These are phyloP conservation scores for Glebionis coronaria DNA, from an alignment of 129 eudicot species.

Conservation along the genomic window DNA sequence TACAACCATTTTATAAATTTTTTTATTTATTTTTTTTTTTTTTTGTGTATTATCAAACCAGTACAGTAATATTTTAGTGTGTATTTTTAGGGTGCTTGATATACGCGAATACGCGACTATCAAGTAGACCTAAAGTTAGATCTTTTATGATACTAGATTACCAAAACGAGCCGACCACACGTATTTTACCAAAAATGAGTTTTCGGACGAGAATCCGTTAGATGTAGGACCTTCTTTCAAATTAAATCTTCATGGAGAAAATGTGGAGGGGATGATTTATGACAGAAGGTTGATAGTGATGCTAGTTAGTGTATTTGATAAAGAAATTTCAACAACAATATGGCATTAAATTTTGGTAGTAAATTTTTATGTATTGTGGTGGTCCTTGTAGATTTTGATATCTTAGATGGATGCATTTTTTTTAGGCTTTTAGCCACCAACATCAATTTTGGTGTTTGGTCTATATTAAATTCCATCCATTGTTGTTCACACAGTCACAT, in stretches of 20 bases:
- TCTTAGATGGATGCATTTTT: slow-evolving; percentile 1
- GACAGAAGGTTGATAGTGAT: slow-evolving; percentile 9
- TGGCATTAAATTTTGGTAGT: slow-evolving; percentile 4
- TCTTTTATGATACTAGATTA: too few species aligned
- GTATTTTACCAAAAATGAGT: too few species aligned
- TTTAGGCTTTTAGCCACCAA: neutral
- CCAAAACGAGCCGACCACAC: too few species aligned
- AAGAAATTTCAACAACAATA: slow-evolving; percentile 16
- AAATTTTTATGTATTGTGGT: slow-evolving; percentile 10
- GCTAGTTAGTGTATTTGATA: slow-evolving; percentile 20
- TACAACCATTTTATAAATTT: neutral
- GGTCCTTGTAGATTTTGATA: slow-evolving; percentile 20
- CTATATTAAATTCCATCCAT: slow-evolving; percentile 17
- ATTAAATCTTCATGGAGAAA: neutral
- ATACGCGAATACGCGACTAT: too few species aligned
- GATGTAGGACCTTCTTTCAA: too few species aligned
- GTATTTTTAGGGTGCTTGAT: too few species aligned
- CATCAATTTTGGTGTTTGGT: neutral
- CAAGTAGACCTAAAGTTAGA: too few species aligned
- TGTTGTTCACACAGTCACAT: slow-evolving; percentile 1
- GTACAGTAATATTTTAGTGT: too few species aligned
- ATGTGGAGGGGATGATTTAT: neutral
- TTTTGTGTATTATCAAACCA: neutral
- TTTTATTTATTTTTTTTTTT: too few species aligned
- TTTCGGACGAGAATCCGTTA: too few species aligned